These are phyloP conservation scores for Populus hybrid DNA, from an alignment of 441 rosid genomes.

Conservation along the genomic window DNA sequence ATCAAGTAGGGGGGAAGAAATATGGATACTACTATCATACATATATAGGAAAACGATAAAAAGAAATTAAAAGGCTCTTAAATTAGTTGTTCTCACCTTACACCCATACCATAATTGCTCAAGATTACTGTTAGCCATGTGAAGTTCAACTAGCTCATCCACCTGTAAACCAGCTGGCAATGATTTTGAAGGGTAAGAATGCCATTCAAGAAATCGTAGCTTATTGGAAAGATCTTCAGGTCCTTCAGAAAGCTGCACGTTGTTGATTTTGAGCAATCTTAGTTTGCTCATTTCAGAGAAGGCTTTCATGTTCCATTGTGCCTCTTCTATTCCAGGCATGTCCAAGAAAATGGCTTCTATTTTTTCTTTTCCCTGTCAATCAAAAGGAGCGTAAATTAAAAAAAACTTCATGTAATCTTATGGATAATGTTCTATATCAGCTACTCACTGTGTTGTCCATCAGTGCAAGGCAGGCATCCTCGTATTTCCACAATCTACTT, in stretches of 20 bases:
- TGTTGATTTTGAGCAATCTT: background rate
- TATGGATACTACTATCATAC: too few relatives aligned
- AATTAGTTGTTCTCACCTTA: background rate
- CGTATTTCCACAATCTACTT: constrained; percentile 8
- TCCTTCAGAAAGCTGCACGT: background rate
- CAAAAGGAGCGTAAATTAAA: background rate
- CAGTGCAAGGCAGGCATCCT: constrained; percentile 9
- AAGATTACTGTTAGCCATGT: background rate
- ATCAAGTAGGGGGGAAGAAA: too few relatives aligned
- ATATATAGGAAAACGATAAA: too few relatives aligned
- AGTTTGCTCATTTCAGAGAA: background rate
- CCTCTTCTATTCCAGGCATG: constrained; percentile 11
- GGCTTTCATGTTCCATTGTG: background rate
- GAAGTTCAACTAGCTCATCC: background rate
- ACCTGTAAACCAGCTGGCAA: background rate
- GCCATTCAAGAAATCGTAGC: background rate
- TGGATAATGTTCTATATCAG: background rate
- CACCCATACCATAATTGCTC: background rate
- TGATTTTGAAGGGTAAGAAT: background rate
- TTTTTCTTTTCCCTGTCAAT: background rate
- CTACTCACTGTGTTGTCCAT: constrained; percentile 8
- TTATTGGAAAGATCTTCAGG: background rate
- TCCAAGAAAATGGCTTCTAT: background rate
- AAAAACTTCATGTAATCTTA: background rate
- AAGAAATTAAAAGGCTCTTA: background rate